These are phyloP conservation scores for Dendrocalamus latiflorus DNA, from an alignment of 202 grass and related monocot genomes.

Conservation along the genomic window DNA sequence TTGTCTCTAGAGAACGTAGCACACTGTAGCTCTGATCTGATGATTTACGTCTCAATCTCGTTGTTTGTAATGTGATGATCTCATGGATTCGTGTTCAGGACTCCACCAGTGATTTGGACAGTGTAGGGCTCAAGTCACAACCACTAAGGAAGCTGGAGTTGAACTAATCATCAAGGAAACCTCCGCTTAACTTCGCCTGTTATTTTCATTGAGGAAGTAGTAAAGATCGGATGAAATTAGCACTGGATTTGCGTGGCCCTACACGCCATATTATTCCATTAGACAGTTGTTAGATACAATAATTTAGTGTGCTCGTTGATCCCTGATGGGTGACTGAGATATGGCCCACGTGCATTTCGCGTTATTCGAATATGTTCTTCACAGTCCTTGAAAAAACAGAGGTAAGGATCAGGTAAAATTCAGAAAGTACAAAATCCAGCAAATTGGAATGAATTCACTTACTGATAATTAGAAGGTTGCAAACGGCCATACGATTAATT, in stretches of 20 bases:
- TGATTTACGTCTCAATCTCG: neutral
- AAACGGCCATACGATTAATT: neutral
- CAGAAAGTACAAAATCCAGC: neutral
- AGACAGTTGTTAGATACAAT: constrained; percentile 42
- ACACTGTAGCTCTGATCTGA: neutral
- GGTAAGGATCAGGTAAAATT: neutral
- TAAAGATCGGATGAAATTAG: constrained; percentile 59
- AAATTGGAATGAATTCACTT: neutral
- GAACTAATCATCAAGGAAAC: constrained; percentile 54
- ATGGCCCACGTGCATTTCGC: constrained; percentile 10
- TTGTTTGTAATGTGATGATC: constrained; percentile 9
- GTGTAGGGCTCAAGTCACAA: constrained; percentile 52
- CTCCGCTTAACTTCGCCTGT: constrained; percentile 25
- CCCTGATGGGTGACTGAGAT: constrained; percentile 18
- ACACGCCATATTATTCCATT: constrained; percentile 20
- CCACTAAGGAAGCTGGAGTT: constrained; percentile 54
- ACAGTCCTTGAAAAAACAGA: neutral
- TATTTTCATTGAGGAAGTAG: constrained; percentile 36
- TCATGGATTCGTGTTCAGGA: constrained; percentile 34
- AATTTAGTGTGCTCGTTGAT: constrained; percentile 30
- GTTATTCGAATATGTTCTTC: constrained; percentile 1
- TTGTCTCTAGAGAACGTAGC: constrained; percentile 14
- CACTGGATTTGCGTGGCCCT: constrained; percentile 52
- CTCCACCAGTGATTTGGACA: constrained; percentile 47
- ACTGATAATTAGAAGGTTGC: neutral